These are phyloP conservation scores for Teunomyces stri DNA, from an alignment of 805 yeast species.

Conservation along the genomic window DNA sequence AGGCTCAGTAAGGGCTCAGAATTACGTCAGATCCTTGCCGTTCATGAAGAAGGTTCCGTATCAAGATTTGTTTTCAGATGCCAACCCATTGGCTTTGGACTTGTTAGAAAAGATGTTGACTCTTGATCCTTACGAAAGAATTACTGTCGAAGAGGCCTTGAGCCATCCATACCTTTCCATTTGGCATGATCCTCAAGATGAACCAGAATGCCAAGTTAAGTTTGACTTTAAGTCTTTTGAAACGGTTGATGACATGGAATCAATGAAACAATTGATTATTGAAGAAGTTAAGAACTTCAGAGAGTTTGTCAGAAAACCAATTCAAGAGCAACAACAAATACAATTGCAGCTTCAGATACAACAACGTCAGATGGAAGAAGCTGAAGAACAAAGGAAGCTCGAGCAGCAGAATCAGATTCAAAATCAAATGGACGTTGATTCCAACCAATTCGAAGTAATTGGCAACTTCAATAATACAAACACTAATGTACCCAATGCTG, in stretches of 20 bases:
- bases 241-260: constrained; percentile 72
- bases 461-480: constrained; percentile 12
- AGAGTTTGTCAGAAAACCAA: constrained; percentile 75
- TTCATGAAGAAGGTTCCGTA: constrained; percentile 79
- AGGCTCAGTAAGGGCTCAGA: constrained; percentile 87
- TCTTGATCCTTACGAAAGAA: constrained; percentile 82
- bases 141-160: constrained; percentile 85
- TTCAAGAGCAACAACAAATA: constrained; percentile 49
- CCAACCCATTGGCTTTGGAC: constrained; percentile 85
- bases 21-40: constrained; percentile 85
- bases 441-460: constrained; percentile 1
- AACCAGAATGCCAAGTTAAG: constrained; percentile 74
- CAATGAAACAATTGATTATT: constrained; percentile 72
- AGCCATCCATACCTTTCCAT: constrained; percentile 82
- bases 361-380: constrained; percentile 24
- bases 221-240: constrained; percentile 85
- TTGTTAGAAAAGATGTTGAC: constrained; percentile 65
- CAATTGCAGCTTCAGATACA: constrained; percentile 34
- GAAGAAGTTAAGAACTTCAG: constrained; percentile 79
- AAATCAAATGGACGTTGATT: constrained; percentile 1
- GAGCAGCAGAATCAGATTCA: constrained; percentile 14
- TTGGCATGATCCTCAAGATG: constrained; percentile 87
- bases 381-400: constrained; percentile 20
- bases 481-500: constrained; percentile 5
- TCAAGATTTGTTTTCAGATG: constrained; percentile 68